Evolutionary conservation across 345 rosid species (phyloP).

Genomic region (Arabidopsis arenosa): DNA sequence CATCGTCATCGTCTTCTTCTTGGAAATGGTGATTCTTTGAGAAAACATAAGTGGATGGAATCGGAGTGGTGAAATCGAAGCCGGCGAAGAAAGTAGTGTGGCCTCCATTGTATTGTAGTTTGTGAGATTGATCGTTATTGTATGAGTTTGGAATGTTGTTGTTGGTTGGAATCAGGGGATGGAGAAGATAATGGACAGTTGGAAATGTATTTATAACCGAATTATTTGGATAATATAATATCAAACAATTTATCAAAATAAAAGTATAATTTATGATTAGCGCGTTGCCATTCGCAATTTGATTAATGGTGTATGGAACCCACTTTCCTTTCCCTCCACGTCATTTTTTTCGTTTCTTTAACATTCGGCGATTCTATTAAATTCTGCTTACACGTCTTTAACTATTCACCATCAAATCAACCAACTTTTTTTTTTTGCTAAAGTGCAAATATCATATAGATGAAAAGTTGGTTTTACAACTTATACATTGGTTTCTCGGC

Average conservation of each 20-base stretch:
- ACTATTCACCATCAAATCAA: slow-evolving; percentile 13
- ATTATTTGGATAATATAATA: slow-evolving; percentile 15
- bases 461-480: too few relatives aligned
- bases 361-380: not conserved
- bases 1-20: not conserved
- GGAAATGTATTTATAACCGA: slow-evolving; percentile 38
- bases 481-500: too few relatives aligned
- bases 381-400: slow-evolving; percentile 19
- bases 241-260: not conserved
- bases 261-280: slow-evolving; percentile 7
- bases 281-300: slow-evolving; percentile 29
- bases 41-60: slow-evolving; percentile 23
- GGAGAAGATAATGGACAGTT: slow-evolving; percentile 34
- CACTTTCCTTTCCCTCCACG: slow-evolving; percentile 4
- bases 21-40: not conserved
- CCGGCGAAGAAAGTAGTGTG: slow-evolving; percentile 27
- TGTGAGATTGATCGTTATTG: not conserved
- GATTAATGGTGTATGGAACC: slow-evolving; percentile 19
- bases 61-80: slow-evolving; percentile 19
- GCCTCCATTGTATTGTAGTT: too few relatives aligned
- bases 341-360: slow-evolving; percentile 15
- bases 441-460: too few relatives aligned
- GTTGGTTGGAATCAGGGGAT: slow-evolving; percentile 4
- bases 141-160: slow-evolving; percentile 10
- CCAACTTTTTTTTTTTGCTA: too few relatives aligned